Evolutionary conservation across 306 rosid species (phyloP), one percentile per base, ranked within the genome.

Genomic region (Oxytropis ochrocephala): DNA sequence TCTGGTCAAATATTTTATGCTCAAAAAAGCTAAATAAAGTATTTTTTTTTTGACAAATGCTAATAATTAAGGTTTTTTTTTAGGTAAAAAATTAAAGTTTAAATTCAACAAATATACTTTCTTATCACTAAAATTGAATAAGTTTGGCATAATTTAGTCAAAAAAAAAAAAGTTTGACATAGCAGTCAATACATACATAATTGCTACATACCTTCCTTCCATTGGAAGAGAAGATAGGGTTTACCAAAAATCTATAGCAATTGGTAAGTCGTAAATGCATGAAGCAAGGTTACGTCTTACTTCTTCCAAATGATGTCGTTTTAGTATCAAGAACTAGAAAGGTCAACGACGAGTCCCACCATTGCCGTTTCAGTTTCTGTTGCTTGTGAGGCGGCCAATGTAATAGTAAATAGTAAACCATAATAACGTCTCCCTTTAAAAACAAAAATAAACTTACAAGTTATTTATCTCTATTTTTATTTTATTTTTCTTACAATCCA

Each of bases 281-380:
- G 18, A 9, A 43, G 50, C 29, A n/a, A n/a, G 14, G 5, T n/a
- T 71, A 47, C 61, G 70, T 50, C 36, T 38, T 2, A 38, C 14
- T 44, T 50, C 52, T 21, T 60, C 44, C 21, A 50, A 62, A 38
- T 17, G 18, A 17, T 11, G 30, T 39, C 70, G 51, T 50, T 64
- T 24, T 33, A 42, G 21, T 41, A 1, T 3, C 11, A 41, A 11
- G 11, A n/a, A n/a, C n/a, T n/a, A n/a, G n/a, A n/a, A n/a, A n/a
- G n/a, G 78, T 64, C 78, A 64, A 53, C 72, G 65, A 32, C 58
- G 65, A 64, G 57, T 51, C 65, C 24, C 5, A 11, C 17, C 41
- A 24, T 62, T 51, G 11, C 71, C 64, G 47, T 74, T n/a, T 50
- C 78, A 63, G 54, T 39, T 60, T 38, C 21, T 9, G 50, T 21